Percentiles rank a stretch among this genome's conserved stretches.
Conservation (phyloP, 2,329 filamentous ascomycete species). For the Diaporthe citri region DNA sequence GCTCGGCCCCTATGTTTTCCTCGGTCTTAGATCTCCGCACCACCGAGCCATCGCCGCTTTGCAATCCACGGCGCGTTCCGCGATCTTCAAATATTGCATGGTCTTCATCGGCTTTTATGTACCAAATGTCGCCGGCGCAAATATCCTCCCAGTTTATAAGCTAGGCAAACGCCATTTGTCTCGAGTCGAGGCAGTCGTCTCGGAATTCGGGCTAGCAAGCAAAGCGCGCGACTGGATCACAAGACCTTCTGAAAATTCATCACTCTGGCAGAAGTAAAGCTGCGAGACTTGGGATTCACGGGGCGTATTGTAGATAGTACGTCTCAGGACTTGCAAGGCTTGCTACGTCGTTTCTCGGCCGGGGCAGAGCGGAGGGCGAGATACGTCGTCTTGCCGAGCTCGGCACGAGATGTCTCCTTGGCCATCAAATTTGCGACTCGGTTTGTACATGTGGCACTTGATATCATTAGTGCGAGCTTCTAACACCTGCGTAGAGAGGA, state of each 20-base stretch:
- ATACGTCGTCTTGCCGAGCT: not conserved
- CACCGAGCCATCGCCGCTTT: not conserved
- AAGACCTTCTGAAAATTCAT: not conserved
- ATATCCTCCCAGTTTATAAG: not conserved
- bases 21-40: not conserved
- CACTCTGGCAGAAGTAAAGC: not conserved
- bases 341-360: not conserved
- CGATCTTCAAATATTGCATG: not conserved
- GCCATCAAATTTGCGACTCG: not conserved
- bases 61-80: not conserved
- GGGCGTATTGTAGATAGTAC: not conserved
- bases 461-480: not conserved
- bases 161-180: not conserved
- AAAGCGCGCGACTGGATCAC: not conserved
- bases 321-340: not conserved
- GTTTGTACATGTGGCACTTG: not conserved
- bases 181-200: not conserved
- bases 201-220: not conserved
- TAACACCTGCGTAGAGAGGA: not conserved
- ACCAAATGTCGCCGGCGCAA: too few relatives aligned
- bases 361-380: not conserved
- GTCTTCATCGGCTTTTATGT: too few relatives aligned
- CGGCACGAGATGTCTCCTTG: not conserved
- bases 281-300: not conserved
- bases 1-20: not conserved